Evolutionary conservation across 225 moss, liverwort and hornwort genomes (phyloP).

Genomic region (Physcomitrium patens): DNA sequence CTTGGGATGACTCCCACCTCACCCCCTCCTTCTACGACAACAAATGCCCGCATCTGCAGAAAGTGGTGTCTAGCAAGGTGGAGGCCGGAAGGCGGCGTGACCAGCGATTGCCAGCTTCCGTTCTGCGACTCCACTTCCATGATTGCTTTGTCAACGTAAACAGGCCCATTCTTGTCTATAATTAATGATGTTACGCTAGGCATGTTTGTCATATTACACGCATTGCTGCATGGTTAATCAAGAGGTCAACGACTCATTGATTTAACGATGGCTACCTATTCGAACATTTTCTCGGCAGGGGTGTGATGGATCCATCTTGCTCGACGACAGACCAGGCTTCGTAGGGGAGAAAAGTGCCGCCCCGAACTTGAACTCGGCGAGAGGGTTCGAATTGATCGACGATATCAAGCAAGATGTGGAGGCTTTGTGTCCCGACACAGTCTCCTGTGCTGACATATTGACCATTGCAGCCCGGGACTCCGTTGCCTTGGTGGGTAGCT

Average conservation of each 20-base stretch:
- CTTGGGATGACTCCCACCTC: slow-evolving; percentile 17
- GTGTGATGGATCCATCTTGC: slow-evolving; percentile 82
- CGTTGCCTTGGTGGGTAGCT: slow-evolving; percentile 47
- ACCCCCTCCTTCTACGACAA: slow-evolving; percentile 40
- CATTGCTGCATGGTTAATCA: no score
- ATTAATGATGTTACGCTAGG: not conserved
- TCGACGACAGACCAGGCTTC: slow-evolving; percentile 69
- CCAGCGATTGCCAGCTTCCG: slow-evolving; percentile 48
- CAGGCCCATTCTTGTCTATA: not conserved
- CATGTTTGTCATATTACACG: no score
- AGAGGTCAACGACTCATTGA: no score
- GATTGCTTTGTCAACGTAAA: slow-evolving; percentile 61
- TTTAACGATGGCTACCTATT: no score
- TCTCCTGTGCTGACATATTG: slow-evolving; percentile 90
- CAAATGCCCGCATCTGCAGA: slow-evolving; percentile 44
- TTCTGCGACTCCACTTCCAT: slow-evolving; percentile 62
- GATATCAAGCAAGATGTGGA: slow-evolving; percentile 74
- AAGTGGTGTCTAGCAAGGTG: slow-evolving; percentile 37
- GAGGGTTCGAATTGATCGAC: slow-evolving; percentile 78
- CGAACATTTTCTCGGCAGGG: slow-evolving; percentile 46
- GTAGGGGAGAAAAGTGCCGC: slow-evolving; percentile 72
- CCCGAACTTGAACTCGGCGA: slow-evolving; percentile 71
- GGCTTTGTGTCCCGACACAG: slow-evolving; percentile 63
- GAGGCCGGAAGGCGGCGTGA: slow-evolving; percentile 40
- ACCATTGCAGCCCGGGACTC: slow-evolving; percentile 78